A percentile compares a stretch with the other conserved stretches of the same genome.
Conservation (phyloP, 306 rosid genomes). For the Morella rubra region DNA sequence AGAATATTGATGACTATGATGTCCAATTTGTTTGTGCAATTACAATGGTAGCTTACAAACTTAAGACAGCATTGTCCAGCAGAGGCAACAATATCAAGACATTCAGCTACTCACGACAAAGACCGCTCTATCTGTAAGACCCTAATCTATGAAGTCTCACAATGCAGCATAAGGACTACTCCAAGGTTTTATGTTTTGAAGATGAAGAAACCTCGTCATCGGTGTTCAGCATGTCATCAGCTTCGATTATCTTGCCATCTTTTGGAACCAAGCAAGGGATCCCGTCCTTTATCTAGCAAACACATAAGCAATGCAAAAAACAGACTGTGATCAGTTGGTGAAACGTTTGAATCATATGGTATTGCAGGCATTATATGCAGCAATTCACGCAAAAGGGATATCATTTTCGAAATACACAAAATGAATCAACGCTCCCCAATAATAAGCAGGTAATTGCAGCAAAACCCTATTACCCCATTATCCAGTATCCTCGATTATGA, state of each 20-base stretch:
- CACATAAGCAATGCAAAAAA: slow-evolving; percentile 11
- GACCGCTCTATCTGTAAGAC: not conserved
- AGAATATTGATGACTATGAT: not conserved
- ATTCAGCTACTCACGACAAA: not conserved
- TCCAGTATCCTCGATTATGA: not conserved
- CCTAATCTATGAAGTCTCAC: slow-evolving; percentile 1
- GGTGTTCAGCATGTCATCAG: slow-evolving; percentile 41
- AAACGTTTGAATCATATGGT: not conserved
- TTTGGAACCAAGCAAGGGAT: slow-evolving; percentile 78
- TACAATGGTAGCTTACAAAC: not conserved
- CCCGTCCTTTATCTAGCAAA: slow-evolving; percentile 66
- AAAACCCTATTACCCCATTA: not conserved
- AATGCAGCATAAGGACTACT: slow-evolving; percentile 24
- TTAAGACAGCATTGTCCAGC: not conserved
- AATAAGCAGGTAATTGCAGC: not conserved
- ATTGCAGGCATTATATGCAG: not conserved
- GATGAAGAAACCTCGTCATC: slow-evolving; percentile 35
- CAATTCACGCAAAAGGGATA: not conserved
- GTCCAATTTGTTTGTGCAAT: not conserved
- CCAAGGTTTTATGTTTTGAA: slow-evolving; percentile 17
- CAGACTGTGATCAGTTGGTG: not conserved
- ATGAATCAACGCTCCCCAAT: not conserved
- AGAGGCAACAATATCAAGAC: no score
- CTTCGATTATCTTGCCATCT: slow-evolving; percentile 71
- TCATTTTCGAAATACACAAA: not conserved